These are phyloP conservation scores for Heteromeles arbutifolia DNA, from an alignment of 306 rosid species.

Conservation along the genomic window DNA sequence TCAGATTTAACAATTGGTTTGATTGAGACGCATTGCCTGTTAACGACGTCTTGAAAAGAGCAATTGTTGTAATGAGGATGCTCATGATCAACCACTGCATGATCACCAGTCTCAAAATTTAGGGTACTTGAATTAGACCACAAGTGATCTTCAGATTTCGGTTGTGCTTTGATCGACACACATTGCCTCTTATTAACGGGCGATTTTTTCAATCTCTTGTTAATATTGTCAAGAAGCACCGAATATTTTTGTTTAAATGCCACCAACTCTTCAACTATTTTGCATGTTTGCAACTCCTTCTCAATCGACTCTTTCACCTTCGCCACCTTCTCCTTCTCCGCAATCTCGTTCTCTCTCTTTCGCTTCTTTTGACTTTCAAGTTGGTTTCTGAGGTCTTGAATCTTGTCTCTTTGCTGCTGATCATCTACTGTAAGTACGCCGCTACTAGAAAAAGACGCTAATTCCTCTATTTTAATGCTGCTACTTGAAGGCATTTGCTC, in stretches of 20 bases:
- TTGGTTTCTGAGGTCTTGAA: not conserved
- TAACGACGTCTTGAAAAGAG: too few relatives aligned
- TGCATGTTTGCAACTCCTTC: not conserved
- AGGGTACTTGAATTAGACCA: not conserved
- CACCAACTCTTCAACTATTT: not conserved
- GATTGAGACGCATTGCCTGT: too few relatives aligned
- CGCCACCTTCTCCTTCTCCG: not conserved
- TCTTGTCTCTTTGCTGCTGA: not conserved
- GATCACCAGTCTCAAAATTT: not conserved
- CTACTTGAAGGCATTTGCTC: too few relatives aligned
- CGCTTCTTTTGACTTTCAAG: not conserved
- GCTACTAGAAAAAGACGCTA: too few relatives aligned
- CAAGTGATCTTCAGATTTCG: too few relatives aligned
- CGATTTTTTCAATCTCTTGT: not conserved
- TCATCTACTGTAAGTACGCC: not conserved
- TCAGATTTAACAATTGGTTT: too few relatives aligned
- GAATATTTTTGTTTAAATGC: not conserved
- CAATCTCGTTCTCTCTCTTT: not conserved
- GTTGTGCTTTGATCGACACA: too few relatives aligned
- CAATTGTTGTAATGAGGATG: too few relatives aligned
- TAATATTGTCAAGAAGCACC: not conserved
- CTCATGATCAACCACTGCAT: not conserved
- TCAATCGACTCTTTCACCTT: not conserved
- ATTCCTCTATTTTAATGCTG: too few relatives aligned
- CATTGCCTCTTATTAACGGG: not conserved